These are phyloP conservation scores for Agapanthus africanus DNA, from an alignment of 106 monocot species.

Conservation along the genomic window DNA sequence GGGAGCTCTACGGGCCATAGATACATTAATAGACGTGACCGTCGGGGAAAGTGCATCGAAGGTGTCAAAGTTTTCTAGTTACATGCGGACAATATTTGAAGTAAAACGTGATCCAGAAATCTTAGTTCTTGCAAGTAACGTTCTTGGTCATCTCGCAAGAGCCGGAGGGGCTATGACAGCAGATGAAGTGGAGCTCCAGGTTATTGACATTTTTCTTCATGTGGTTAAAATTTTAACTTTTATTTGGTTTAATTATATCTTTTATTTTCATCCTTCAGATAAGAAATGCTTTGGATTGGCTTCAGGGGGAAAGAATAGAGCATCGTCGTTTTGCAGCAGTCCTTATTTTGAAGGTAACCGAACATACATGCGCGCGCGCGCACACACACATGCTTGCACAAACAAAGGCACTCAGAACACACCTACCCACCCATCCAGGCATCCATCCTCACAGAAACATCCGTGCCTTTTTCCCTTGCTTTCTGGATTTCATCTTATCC, in stretches of 20 bases:
- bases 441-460: neutral
- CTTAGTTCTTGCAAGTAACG: slow-evolving; percentile 78
- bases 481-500: neutral
- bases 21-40: slow-evolving; percentile 76
- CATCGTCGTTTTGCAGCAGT: slow-evolving; percentile 78
- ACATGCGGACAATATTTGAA: slow-evolving; percentile 78
- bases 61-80: slow-evolving; percentile 82
- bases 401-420: too few species aligned
- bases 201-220: slow-evolving; percentile 14
- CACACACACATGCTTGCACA: too few species aligned
- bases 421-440: neutral
- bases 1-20: slow-evolving; percentile 70
- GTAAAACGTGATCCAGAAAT: slow-evolving; percentile 81
- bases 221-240: slow-evolving; percentile 51
- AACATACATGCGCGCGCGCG: neutral
- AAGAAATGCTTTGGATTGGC: slow-evolving; percentile 83
- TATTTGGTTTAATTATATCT: slow-evolving; percentile 13
- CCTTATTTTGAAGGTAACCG: slow-evolving; percentile 78
- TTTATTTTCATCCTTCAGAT: slow-evolving; percentile 31
- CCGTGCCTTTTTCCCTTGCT: neutral
- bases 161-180: slow-evolving; percentile 98
- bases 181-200: slow-evolving; percentile 97
- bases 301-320: slow-evolving; percentile 63
- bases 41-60: slow-evolving; percentile 88
- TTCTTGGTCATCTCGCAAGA: slow-evolving; percentile 83